Percentiles rank a stretch among this genome's conserved stretches.
Conservation (phyloP, 1,139 yeast genomes). For the Suhomyces bokatorum region DNA sequence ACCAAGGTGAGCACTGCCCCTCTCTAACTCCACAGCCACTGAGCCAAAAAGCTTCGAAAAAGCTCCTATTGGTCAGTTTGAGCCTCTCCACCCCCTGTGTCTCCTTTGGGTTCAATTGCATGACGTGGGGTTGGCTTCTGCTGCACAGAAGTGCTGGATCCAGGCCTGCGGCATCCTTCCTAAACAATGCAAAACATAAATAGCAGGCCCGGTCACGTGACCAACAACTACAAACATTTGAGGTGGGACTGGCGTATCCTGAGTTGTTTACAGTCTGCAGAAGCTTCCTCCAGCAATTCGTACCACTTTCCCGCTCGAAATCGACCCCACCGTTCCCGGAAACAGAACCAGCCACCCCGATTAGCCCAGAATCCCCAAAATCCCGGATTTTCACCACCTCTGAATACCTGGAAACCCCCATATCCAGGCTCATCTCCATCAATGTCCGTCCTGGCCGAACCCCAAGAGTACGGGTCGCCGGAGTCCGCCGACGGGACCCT, state of each 20-base stretch:
- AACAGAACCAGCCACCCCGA: neutral
- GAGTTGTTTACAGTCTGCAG: neutral
- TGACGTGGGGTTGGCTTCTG: no score
- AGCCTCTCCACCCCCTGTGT: neutral
- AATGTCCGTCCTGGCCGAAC: slow-evolving; percentile 6
- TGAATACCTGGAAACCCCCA: neutral
- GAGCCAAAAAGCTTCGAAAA: no score
- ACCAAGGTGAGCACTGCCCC: no score
- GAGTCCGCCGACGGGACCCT: slow-evolving; percentile 49
- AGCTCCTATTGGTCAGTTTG: no score
- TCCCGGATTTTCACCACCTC: neutral
- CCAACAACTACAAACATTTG: neutral
- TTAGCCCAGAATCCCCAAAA: neutral
- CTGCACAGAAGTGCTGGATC: no score
- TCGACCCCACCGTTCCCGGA: neutral
- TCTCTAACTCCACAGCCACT: no score
- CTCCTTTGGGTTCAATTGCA: neutral
- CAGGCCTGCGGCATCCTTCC: slow-evolving; percentile 1
- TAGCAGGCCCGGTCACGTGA: slow-evolving; percentile 6
- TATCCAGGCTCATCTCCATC: neutral
- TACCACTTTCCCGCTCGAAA: neutral
- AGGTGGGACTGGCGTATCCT: neutral
- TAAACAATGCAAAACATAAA: slow-evolving; percentile 6
- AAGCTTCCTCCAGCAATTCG: neutral
- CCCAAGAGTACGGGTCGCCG: slow-evolving; percentile 17